Base-by-base conservation (phyloP, 2,329 filamentous ascomycete genomes). In the Geosmithia flava region DNA sequence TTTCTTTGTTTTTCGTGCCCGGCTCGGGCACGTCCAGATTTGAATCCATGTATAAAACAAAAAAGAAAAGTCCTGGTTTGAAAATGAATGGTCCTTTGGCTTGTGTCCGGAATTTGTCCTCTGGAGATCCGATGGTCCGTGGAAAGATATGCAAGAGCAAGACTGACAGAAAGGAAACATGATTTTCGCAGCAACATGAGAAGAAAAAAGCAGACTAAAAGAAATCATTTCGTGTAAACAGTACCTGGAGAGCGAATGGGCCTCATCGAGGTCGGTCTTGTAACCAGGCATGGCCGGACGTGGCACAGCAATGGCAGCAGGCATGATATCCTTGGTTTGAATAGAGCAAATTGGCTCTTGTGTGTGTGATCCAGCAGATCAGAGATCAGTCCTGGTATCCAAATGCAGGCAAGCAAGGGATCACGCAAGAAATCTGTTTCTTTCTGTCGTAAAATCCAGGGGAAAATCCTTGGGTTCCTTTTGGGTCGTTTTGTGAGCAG, bases 231-330 rank as follows among this genome's bases (percentile, higher is more conserved):
- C 33, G 33, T 7, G 10, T 16, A 71, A 71, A 69, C 72, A 76
- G 68, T 80, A 80, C 76, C 76, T 80, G 69, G 74, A 70, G 61
- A 77, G 71, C 59, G 73, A 75, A 61, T 76, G 70, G 65, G 76
- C 73, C 66, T 79, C 74, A 63, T 77, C 74, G 66, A 77, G 70
- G 61, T 78, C 74, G 65, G 69, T 68, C 58, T 68, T 75, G 68
- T 68, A 76, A 65, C 69, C 68, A 61, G 74, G 67, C 74, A 78
- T 77, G 56, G 61, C 68, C 67, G 63, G 64, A 60, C 66, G 69
- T 57, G 70, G 59, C 62, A 69, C 62, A 62, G 69, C 63, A 64
- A 72, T 62, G 61, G 69, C 63, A 67, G 60, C 55, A 59, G 70
- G 69, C 70, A 74, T 74, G 62, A 62, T 67, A 62, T 69, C 66